These are phyloP conservation scores for Carex littledalei DNA, from an alignment of 176 grass and related monocot species.

Conservation along the genomic window DNA sequence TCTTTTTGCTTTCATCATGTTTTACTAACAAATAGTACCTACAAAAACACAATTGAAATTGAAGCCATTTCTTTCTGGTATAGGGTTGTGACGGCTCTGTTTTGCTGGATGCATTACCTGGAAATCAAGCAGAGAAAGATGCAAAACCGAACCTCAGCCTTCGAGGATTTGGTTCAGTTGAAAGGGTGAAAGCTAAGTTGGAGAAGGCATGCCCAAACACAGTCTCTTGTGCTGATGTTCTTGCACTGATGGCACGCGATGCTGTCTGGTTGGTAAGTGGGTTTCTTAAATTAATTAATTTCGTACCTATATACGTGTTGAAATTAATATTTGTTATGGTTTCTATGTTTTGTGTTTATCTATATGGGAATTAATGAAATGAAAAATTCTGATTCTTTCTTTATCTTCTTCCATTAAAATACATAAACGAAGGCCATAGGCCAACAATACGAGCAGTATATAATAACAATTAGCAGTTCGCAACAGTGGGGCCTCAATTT, in stretches of 20 bases:
- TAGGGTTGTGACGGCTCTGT: slow-evolving; percentile 42
- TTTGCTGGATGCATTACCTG: slow-evolving; percentile 43
- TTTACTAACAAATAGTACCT: no score
- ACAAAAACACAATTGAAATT: background rate
- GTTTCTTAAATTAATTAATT: background rate
- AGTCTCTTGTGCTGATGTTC: slow-evolving; percentile 66
- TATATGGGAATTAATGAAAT: no score
- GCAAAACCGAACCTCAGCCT: slow-evolving; percentile 55
- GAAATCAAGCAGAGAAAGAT: slow-evolving; percentile 57
- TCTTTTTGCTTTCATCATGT: background rate
- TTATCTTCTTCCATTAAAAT: no score
- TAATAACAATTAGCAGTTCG: background rate
- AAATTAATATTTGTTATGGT: no score
- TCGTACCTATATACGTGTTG: no score
- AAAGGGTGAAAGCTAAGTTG: slow-evolving; percentile 54
- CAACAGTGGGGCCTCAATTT: background rate
- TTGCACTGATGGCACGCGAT: slow-evolving; percentile 52
- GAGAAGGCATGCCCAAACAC: slow-evolving; percentile 44
- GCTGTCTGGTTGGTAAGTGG: slow-evolving; percentile 35
- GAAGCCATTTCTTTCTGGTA: background rate
- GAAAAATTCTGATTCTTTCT: no score
- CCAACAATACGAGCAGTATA: no score
- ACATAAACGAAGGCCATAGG: no score
- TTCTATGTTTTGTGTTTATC: no score
- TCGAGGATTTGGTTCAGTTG: slow-evolving; percentile 50